Percentiles rank a stretch among this genome's conserved stretches.
Conservation (phyloP, 176 grass and related monocot genomes). For the Ensete glaucum region DNA sequence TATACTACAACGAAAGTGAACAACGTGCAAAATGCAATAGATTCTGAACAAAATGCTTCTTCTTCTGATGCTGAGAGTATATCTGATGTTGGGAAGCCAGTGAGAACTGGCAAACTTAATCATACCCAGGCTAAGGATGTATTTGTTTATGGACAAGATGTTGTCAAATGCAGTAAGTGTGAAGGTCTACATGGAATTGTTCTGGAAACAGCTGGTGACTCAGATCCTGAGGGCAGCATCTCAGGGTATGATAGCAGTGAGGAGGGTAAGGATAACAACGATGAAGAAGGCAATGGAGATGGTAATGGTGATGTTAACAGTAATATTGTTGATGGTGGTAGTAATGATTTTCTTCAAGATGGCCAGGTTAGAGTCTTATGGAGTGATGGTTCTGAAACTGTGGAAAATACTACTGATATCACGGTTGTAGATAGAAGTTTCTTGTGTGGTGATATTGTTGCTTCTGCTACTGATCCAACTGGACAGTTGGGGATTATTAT, state of each 20-base stretch:
- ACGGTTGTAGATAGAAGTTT: slow-evolving; percentile 66
- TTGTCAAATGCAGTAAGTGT: slow-evolving; percentile 52
- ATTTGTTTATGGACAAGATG: slow-evolving; percentile 80
- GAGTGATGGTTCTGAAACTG: slow-evolving; percentile 50
- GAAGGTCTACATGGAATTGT: slow-evolving; percentile 52
- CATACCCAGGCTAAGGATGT: slow-evolving; percentile 3
- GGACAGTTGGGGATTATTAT: slow-evolving; percentile 74
- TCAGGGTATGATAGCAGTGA: slow-evolving; percentile 45
- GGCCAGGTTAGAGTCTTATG: slow-evolving; percentile 64
- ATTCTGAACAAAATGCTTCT: not conserved
- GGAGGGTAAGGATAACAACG: slow-evolving; percentile 5
- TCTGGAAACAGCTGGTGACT: slow-evolving; percentile 74
- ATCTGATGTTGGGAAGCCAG: not conserved
- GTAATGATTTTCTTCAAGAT: slow-evolving; percentile 55
- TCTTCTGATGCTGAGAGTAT: not conserved
- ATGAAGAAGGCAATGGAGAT: slow-evolving; percentile 28
- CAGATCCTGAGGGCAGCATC: slow-evolving; percentile 75
- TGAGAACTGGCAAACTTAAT: not conserved
- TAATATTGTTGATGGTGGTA: slow-evolving; percentile 33
- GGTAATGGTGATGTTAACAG: slow-evolving; percentile 35
- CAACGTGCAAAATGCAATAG: not conserved
- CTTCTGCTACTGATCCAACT: slow-evolving; percentile 62
- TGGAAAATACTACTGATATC: slow-evolving; percentile 51
- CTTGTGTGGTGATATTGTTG: slow-evolving; percentile 71
- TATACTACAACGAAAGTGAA: not conserved